Evolutionary conservation across 2,329 filamentous ascomycete species (phyloP).

Genomic region (Cordyceps farinosa): DNA sequence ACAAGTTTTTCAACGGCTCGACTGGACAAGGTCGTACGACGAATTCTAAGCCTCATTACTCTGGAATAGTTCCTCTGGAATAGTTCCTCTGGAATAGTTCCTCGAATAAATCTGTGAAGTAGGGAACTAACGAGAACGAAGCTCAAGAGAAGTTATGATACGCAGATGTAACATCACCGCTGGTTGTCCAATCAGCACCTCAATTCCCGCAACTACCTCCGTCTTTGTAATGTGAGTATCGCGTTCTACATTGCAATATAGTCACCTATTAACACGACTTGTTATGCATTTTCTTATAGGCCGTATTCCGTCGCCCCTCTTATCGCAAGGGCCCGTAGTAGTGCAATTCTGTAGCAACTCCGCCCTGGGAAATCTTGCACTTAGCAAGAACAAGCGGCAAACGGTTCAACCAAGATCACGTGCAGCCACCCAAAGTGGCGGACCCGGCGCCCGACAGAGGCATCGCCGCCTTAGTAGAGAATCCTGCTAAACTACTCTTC

Average conservation of each 20-base stretch:
- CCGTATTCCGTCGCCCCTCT: constrained; percentile 3
- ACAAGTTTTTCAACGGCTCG: not conserved
- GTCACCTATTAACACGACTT: no score
- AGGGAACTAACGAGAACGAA: no score
- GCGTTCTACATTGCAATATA: no score
- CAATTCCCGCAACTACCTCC: no score
- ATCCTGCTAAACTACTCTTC: constrained; percentile 2
- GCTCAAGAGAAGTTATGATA: no score
- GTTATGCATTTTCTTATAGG: not conserved
- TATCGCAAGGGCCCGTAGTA: constrained; percentile 16
- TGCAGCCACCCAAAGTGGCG: constrained; percentile 20
- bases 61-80: no score
- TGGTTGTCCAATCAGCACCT: no score
- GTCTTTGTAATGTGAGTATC: no score
- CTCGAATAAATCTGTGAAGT: no score
- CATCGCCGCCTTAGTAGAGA: constrained; percentile 35
- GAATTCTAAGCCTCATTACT: not conserved
- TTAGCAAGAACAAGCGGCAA: constrained; percentile 16
- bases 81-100: no score
- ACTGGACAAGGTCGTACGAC: not conserved
- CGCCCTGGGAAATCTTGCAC: constrained; percentile 13
- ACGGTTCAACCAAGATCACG: constrained; percentile 14
- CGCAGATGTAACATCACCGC: no score
- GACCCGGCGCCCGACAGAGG: constrained; percentile 23
- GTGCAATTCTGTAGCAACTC: constrained; percentile 5